Evolutionary conservation across 1,139 yeast species (phyloP).

Genomic region (Geotrichum phurueaensis): DNA sequence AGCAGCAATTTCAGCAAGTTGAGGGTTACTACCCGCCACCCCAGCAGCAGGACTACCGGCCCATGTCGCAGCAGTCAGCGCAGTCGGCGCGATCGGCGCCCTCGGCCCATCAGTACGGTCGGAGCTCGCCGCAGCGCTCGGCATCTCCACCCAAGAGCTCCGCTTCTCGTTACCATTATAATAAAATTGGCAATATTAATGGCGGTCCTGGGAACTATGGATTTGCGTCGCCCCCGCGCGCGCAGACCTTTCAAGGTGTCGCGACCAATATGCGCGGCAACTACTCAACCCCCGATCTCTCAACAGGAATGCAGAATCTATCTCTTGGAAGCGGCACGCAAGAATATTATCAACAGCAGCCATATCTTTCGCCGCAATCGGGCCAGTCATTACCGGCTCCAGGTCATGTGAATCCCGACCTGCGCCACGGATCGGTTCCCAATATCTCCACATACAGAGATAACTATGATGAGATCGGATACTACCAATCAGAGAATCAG

Average conservation of each 20-base stretch:
- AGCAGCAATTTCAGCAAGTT: background rate
- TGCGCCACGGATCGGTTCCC: slow-evolving; percentile 14
- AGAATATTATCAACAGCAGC: slow-evolving; percentile 6
- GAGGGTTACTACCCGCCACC: background rate
- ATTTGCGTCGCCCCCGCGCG: background rate
- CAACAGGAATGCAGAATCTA: slow-evolving; percentile 19
- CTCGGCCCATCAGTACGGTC: background rate
- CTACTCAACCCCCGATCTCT: slow-evolving; percentile 22
- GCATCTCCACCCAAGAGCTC: background rate
- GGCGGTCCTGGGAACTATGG: background rate
- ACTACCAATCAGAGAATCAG: background rate
- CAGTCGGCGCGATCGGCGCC: background rate
- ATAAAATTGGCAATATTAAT: background rate
- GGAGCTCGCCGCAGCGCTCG: background rate
- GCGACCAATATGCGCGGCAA: background rate
- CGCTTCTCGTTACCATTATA: background rate
- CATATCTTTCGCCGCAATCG: slow-evolving; percentile 17
- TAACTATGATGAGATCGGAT: background rate
- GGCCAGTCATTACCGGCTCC: slow-evolving; percentile 10
- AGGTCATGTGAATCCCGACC: background rate
- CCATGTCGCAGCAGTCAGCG: background rate
- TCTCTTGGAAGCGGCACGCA: slow-evolving; percentile 3
- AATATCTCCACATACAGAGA: slow-evolving; percentile 1
- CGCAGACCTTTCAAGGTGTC: background rate
- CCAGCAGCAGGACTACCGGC: background rate